A percentile compares a stretch with the other conserved stretches of the same genome.
Evolutionary conservation across 2,329 filamentous ascomycete genomes (phyloP).

Genomic region (Diaporthe batatas): DNA sequence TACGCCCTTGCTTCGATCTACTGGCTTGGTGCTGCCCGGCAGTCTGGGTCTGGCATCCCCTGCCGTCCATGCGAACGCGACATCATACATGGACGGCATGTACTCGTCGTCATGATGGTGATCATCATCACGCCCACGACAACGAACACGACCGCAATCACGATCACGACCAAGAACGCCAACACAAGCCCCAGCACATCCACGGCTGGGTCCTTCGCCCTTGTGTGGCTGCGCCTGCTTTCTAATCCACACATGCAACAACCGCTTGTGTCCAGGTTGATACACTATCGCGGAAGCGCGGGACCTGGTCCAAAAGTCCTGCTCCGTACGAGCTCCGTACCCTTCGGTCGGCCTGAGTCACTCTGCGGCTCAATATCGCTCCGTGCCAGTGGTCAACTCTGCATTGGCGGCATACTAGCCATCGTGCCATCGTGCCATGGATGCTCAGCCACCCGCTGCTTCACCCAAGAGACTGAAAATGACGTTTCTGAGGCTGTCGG

Average conservation of each 20-base stretch:
- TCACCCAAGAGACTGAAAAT: not conserved
- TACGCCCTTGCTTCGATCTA: conserved; percentile 26
- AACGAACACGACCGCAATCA: not conserved
- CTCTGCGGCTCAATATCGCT: conserved; percentile 32
- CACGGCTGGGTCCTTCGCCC: not conserved
- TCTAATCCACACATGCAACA: not conserved
- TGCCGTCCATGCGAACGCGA: not conserved
- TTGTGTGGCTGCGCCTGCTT: conserved; percentile 1
- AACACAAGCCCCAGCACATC: not conserved
- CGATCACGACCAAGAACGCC: not conserved
- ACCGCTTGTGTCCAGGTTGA: not conserved
- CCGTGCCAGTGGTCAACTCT: conserved; percentile 21
- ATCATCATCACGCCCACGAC: not conserved
- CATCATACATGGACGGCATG: too few relatives aligned
- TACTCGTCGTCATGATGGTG: not conserved
- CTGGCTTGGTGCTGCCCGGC: not conserved
- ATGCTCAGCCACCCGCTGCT: conserved; percentile 28
- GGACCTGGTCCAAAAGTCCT: too few relatives aligned
- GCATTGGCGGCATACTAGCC: conserved; percentile 23
- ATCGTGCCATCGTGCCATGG: conserved; percentile 10
- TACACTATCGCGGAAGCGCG: not conserved
- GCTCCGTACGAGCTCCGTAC: not conserved
- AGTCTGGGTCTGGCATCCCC: not conserved
- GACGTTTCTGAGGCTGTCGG: conserved; percentile 30
- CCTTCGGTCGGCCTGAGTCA: conserved; percentile 35